Evolutionary conservation across 108 stramenopile genomes (phyloP).

Genomic region (Poteriospumella lacustris): DNA sequence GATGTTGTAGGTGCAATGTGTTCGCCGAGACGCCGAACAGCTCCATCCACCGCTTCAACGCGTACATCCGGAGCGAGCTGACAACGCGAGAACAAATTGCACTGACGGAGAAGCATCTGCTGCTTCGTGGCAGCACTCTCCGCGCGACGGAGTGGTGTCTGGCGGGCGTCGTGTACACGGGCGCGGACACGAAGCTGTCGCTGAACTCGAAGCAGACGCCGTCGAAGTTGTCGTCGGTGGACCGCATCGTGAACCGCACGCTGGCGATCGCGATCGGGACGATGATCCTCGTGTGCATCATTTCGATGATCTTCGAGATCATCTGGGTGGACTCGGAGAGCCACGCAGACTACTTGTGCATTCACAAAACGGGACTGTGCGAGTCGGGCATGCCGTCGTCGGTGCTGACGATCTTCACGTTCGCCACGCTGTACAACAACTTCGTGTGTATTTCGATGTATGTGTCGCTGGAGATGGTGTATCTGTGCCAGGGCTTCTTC

Average conservation of each 20-base stretch:
- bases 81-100: constrained; percentile 41
- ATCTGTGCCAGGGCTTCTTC: constrained; percentile 64
- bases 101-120: constrained; percentile 25
- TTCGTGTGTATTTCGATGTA: constrained; percentile 81
- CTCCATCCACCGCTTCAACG: constrained; percentile 42
- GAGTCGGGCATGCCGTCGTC: background rate
- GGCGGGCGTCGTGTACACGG: constrained; percentile 45
- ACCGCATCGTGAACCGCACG: constrained; percentile 34
- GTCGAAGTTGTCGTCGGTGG: constrained; percentile 54
- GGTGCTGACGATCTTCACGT: constrained; percentile 61
- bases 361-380: background rate
- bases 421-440: constrained; percentile 72
- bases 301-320: constrained; percentile 38
- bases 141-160: constrained; percentile 44
- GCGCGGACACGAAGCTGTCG: constrained; percentile 53
- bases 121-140: constrained; percentile 46
- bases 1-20: background rate
- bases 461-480: constrained; percentile 74
- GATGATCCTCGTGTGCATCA: constrained; percentile 32
- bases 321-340: constrained; percentile 38
- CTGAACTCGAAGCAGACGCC: constrained; percentile 23
- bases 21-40: constrained; percentile 48
- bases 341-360: constrained; percentile 47
- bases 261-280: constrained; percentile 16
- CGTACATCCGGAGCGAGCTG: constrained; percentile 30